Conservation (phyloP, 2,329 filamentous ascomycete genomes). For the Alternaria burnsii region DNA sequence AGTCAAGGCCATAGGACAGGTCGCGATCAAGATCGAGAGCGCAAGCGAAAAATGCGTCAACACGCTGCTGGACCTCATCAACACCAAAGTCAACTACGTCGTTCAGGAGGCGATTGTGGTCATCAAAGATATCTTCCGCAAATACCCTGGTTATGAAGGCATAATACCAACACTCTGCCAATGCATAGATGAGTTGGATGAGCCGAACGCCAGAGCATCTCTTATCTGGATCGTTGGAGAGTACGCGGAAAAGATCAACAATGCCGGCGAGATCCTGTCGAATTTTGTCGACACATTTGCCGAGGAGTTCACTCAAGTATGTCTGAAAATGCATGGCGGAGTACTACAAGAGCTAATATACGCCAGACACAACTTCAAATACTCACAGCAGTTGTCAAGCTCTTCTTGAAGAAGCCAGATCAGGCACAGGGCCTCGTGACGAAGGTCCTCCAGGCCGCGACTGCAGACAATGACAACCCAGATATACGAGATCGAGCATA, state of each 20-base stretch:
- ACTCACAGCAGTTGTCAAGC: conserved; percentile 93
- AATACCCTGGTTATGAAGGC: conserved; percentile 97
- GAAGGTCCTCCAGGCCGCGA: conserved; percentile 91
- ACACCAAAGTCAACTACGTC: conserved; percentile 98
- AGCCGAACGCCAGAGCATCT: conserved; percentile 87
- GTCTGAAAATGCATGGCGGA: conserved; percentile 34
- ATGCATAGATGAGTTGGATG: conserved; percentile 95
- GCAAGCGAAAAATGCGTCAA: conserved; percentile 97
- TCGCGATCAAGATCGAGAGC: conserved; percentile 97
- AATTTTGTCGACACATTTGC: conserved; percentile 94
- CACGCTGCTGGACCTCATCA: conserved; percentile 89
- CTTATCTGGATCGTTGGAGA: conserved; percentile 99
- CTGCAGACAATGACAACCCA: conserved; percentile 94
- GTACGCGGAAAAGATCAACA: conserved; percentile 98
- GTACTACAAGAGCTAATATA: conserved; percentile 40
- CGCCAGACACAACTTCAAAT: conserved; percentile 93
- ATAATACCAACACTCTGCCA: conserved; percentile 97
- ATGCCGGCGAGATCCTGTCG: conserved; percentile 91
- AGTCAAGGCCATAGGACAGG: conserved; percentile 95
- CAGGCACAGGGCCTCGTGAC: conserved; percentile 91
- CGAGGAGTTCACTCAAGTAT: conserved; percentile 93
- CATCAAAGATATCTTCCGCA: conserved; percentile 97
- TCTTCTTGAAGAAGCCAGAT: conserved; percentile 96
- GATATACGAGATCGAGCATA: conserved; percentile 97
- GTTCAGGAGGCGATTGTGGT: conserved; percentile 99